Conservation (phyloP, 495 filamentous ascomycete species). For the Aspergillus funiculosus region DNA sequence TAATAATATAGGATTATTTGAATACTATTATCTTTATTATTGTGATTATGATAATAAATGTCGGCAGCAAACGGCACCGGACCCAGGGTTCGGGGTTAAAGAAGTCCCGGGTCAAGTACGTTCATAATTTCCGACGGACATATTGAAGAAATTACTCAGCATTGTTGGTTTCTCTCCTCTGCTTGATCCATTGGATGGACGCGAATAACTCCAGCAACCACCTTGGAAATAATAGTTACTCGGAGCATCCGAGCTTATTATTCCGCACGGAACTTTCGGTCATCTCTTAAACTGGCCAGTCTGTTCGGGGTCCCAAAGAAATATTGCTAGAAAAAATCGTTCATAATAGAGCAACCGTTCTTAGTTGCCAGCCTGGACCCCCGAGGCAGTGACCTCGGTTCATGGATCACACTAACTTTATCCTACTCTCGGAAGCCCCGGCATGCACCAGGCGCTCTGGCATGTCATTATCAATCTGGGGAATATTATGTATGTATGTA, state of each 20-base stretch:
- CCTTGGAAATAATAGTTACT: no score
- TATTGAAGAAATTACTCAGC: background rate
- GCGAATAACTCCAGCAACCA: no score
- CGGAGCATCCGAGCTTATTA: conserved; percentile 1
- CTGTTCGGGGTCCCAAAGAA: background rate
- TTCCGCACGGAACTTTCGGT: conserved; percentile 1
- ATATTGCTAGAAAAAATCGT: conserved; percentile 2
- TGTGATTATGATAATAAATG: no score
- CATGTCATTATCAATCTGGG: background rate
- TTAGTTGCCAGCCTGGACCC: background rate
- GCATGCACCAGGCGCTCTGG: background rate
- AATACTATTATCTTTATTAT: no score
- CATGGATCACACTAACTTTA: no score
- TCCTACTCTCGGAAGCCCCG: background rate
- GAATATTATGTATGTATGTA: no score
- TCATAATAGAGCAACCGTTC: background rate
- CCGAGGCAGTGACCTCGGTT: no score
- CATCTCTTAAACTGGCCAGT: background rate
- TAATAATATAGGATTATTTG: no score
- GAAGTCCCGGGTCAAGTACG: background rate
- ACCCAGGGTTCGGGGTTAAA: background rate
- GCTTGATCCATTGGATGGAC: background rate
- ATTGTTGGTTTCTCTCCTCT: background rate
- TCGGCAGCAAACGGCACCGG: no score
- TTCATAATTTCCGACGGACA: conserved; percentile 1